Evolutionary conservation across 169 alveolate species (phyloP), one percentile per base, ranked within the genome.

Genomic region (Cryptosporidium baileyi): DNA sequence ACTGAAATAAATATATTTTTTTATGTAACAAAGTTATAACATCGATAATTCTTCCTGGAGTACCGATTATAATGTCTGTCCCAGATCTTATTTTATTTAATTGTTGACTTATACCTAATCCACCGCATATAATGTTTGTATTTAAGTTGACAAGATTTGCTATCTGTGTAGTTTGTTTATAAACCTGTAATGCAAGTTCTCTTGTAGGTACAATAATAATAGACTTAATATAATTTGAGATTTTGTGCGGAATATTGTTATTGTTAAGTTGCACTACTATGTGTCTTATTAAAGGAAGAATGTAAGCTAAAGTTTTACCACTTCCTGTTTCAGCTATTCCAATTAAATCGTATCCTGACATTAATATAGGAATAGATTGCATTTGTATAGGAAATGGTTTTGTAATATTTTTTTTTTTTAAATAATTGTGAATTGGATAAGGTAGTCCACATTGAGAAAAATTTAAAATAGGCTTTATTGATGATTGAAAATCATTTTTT

Each of bases 301-400:
- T 81, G 89, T 97, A 98, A 13, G 99, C 99, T 40, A 98, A 82
- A 2, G 99, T 98, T 92, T 97, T 97, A 1, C 99, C 99, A 80
- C 92, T 95, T 60, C 99, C 99, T 8, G 99, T 98, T 82, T 97
- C 98, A 0, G 99, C 99, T 9, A 97, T 96, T 24, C 99, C 99
- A 32, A 98, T 96, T 44, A 97, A 93, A 88, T 98, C 99, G 52
- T 97, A 80, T 43, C 99, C 99, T 80, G 96, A 92, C 94, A 96
- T 91, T 36, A 96, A 88, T 30, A 97, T 96, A 1, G 99, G 99
- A n/a, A 97, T 89, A 38, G 94, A 89, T 88, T 97, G 98, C 96
- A 97, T 94, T 92, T 98, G 98, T 6, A 98, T 97, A 13, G 99
- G 99, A 82, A 96, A 96, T 51, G 99, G 99, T 60, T 93, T 93